Conservation (phyloP, 2,329 filamentous ascomycete genomes). For the Endothia cerciana region DNA sequence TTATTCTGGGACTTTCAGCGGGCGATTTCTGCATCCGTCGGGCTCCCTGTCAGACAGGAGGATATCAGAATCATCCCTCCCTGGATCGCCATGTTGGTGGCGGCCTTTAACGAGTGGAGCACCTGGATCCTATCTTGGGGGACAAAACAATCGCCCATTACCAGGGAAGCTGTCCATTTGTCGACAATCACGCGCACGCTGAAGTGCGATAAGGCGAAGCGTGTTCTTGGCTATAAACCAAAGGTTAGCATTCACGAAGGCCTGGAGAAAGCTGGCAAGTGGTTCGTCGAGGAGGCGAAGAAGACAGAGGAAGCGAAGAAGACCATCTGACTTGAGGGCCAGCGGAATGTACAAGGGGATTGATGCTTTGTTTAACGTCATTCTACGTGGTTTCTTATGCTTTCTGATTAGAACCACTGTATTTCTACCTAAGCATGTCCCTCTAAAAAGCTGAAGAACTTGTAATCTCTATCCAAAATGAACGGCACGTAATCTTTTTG, state of each 20-base stretch:
- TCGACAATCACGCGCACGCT: slow-evolving; percentile 30
- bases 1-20: slow-evolving; percentile 42
- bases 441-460: no score
- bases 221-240: slow-evolving; percentile 31
- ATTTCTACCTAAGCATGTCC: no score
- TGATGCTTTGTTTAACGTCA: no score
- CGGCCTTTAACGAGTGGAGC: slow-evolving; percentile 35
- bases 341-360: no score
- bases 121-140: slow-evolving; percentile 30
- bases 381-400: no score
- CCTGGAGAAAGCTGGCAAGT: slow-evolving; percentile 30
- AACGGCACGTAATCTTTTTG: no score
- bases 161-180: slow-evolving; percentile 29
- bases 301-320: slow-evolving; percentile 5
- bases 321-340: background rate
- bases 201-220: slow-evolving; percentile 31
- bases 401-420: no score
- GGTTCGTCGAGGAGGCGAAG: slow-evolving; percentile 29
- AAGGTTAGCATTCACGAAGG: slow-evolving; percentile 29
- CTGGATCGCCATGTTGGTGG: slow-evolving; percentile 34
- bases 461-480: no score
- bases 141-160: slow-evolving; percentile 28
- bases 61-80: slow-evolving; percentile 32
- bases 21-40: slow-evolving; percentile 33
- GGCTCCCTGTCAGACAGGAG: slow-evolving; percentile 31